Base-by-base conservation (phyloP, 202 grass and related monocot genomes). In the Cymbopogon flexuosus region DNA sequence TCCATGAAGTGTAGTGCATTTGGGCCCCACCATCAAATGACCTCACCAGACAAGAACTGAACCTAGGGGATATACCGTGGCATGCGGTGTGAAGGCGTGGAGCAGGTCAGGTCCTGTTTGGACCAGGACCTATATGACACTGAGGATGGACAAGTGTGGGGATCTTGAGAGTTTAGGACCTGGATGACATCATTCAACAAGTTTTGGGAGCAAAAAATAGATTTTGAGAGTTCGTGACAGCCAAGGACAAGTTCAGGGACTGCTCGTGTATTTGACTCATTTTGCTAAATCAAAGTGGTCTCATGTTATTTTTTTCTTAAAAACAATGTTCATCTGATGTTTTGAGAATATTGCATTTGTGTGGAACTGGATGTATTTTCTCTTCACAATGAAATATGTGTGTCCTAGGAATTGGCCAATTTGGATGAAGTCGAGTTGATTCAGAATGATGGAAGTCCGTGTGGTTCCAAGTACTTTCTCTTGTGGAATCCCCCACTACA, bases 381-480 rank as follows among this genome's bases (percentile, higher is more conserved):
- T 79, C 30, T 37, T 78, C 37, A 41, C 8, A 21, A 42, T 58
- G 9, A 72, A 77, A 56, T 73, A 36, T 82, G 31, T 81, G 40
- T 65, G 42, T 76, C 27, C 77, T 62, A 97, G 94, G 94, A 92
- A 67, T 83, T 97, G 49, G 82, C 88, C 65, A 93, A 92, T 65
- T 84, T 97, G 81, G 82, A 87, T 75, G 71, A 83, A 29, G 62
- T 94, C 49, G 86, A 92, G 72, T 77, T 94, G 75, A 89, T 97
- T 87, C 79, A 89, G 81, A 97, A 97, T 79, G 92, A 97, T 85
- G 90, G 94, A 83, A 94, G 94, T 77, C 92, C 88, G 51, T 87
- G 86, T 83, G 88, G 88, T 88, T 83, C 79, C 59, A 97, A 97
- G 77, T 94, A 94, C 70, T 91, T 97, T 83, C 79, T 94, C 75